Percentiles rank a stretch among this genome's conserved stretches.
Evolutionary conservation across 768 basidiomycete species (phyloP).

Genomic region (Agaricus bisporus): DNA sequence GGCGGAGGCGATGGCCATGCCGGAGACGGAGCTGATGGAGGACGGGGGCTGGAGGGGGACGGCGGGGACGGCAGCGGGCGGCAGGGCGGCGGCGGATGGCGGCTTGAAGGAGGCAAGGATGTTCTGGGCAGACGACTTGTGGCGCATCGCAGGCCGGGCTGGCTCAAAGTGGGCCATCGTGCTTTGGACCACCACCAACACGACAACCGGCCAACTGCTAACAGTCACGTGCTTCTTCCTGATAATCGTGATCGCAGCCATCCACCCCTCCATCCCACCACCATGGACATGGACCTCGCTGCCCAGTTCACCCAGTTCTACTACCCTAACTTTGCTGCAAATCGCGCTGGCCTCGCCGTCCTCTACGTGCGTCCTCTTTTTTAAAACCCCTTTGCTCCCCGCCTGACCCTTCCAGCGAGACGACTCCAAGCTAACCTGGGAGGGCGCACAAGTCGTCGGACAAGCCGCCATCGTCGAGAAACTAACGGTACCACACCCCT

Average conservation of each 20-base stretch:
- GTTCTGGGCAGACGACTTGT: conserved; percentile 84
- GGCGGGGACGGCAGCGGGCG: conserved; percentile 27
- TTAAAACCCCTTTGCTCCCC: conserved; percentile 5
- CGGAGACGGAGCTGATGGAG: conserved; percentile 20
- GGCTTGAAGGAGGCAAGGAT: conserved; percentile 72
- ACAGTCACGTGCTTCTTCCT: conserved; percentile 6
- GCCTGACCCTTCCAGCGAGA: conserved; percentile 48
- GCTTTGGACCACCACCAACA: background rate
- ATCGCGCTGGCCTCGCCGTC: conserved; percentile 45
- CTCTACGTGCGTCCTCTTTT: conserved; percentile 68
- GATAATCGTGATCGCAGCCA: conserved; percentile 9
- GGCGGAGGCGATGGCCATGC: conserved; percentile 29
- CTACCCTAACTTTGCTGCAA: conserved; percentile 69
- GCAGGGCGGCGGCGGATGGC: conserved; percentile 19
- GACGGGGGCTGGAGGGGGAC: conserved; percentile 23
- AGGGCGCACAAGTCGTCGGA: conserved; percentile 57
- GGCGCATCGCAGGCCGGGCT: conserved; percentile 61
- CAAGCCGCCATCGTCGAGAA: conserved; percentile 57
- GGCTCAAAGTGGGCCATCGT: conserved; percentile 35
- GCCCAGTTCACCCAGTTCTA: conserved; percentile 79
- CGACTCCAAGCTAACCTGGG: conserved; percentile 82
- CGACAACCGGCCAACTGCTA: background rate
- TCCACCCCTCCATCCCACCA: conserved; percentile 13
- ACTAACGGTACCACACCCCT: conserved; percentile 44
- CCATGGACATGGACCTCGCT: conserved; percentile 69